These are phyloP conservation scores for Talinum fruticosum DNA, from an alignment of 148 eudicot genomes.

Conservation along the genomic window DNA sequence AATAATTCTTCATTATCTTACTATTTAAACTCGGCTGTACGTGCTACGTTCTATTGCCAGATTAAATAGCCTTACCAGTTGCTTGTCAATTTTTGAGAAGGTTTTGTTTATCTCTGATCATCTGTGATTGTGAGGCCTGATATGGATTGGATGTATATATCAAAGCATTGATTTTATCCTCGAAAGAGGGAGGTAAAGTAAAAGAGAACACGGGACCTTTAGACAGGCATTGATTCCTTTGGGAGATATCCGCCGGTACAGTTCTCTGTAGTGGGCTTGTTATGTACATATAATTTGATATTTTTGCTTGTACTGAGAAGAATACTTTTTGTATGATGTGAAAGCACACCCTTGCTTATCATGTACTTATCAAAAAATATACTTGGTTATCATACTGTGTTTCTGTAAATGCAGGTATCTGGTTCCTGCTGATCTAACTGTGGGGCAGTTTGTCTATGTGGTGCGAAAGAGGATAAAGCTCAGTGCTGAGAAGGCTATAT, in stretches of 20 bases:
- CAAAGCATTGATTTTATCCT: background rate
- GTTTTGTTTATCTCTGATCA: background rate
- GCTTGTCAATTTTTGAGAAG: background rate
- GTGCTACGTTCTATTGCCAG: background rate
- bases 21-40: background rate
- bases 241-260: background rate
- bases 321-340: background rate
- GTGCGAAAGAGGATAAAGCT: slow-evolving; percentile 94
- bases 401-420: slow-evolving; percentile 49
- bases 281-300: background rate
- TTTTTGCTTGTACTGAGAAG: background rate
- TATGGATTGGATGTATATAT: background rate
- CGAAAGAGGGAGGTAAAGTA: background rate
- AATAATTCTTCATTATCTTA: background rate
- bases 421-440: slow-evolving; percentile 93
- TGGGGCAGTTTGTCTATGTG: slow-evolving; percentile 93
- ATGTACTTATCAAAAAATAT: background rate
- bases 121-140: background rate
- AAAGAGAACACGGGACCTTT: background rate
- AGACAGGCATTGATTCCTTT: background rate
- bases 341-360: background rate
- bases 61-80: background rate
- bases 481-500: slow-evolving; percentile 93
- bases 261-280: background rate
- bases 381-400: background rate